Base-by-base conservation (phyloP, 768 basidiomycete genomes). In the Suillus cothurnatus region DNA sequence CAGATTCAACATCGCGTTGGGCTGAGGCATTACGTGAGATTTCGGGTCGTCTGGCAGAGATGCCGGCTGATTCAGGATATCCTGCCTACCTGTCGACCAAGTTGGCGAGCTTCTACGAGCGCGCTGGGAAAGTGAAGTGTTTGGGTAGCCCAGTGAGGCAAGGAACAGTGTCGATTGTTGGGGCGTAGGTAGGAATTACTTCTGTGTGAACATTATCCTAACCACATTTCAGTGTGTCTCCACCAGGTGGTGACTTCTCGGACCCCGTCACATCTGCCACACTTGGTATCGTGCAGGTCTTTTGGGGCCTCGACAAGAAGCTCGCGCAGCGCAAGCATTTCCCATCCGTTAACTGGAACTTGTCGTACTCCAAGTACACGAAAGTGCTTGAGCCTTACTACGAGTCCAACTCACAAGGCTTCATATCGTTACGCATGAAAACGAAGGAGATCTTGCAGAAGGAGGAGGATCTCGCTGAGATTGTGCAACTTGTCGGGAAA, bases 281-380 rank as follows among this genome's bases (percentile, higher is more conserved):
- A 4, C 91, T 99, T 63, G 88, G 95, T 82, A 99, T 99, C 74
- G 97, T 99, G 12, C 97, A 99, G 74, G 97, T 99, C 69, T 99
- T 99, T 87, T 99, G 97, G 97, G 97, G 97, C 77, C 87, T 99
- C 32, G 97, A 99, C 81, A 99, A 99, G 88, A 95, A 97, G 76
- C 88, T 99, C 65, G 97, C 97, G 3, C 97, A 99, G 76, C 87
- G 97, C 68, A 99, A 99, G 78, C 96, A 99, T 77, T 99, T 99
- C 86, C 97, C 97, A 2, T 97, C 96, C n/a, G 97, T 99, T 77
- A 98, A 99, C 81, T 99, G 97, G 97, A 97, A 90, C 69, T 81
- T 97, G n/a, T 99, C 97, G 12, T 99, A 99, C 78, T 99, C 97
- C 65, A 99, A 99, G 78, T 99, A 99, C 79, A 92, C 90, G 67